phyloP scores from a whole-genome alignment of 2,329 filamentous ascomycete genomes.

The Xylariaceae sp. region DNA sequence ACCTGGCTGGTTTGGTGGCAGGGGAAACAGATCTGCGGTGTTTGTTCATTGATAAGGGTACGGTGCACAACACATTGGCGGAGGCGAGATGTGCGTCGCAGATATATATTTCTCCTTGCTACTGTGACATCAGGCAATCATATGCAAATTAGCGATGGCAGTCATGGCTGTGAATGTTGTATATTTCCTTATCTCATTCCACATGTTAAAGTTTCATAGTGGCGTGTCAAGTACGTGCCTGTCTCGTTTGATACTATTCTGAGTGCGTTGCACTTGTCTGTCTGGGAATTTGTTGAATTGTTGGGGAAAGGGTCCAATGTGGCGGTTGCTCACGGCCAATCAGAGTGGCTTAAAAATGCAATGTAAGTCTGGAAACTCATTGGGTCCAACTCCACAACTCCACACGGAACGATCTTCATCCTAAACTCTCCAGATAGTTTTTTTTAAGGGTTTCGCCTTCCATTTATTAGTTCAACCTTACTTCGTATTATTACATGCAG shows the following conservation, averaged over 20 bases:
- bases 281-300: constrained; percentile 34
- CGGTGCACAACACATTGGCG: no score
- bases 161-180: no score
- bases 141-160: no score
- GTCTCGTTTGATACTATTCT: constrained; percentile 8
- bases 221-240: constrained; percentile 14
- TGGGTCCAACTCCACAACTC: no score
- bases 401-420: constrained; percentile 1
- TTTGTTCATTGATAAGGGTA: no score
- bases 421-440: constrained; percentile 4
- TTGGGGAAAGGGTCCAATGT: constrained; percentile 27
- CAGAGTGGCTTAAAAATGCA: constrained; percentile 3
- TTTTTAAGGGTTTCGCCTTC: neutral
- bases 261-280: constrained; percentile 19
- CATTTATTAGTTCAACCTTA: neutral
- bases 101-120: no score
- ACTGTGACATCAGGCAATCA: no score
- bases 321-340: constrained; percentile 24
- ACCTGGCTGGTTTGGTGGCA: no score
- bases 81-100: no score
- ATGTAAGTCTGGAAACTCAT: constrained; percentile 20
- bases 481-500: no score
- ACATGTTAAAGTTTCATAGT: constrained; percentile 11
- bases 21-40: no score
- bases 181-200: no score